Conservation (phyloP, 352 stramenopile genomes). For the Phytophthora colocasiae region DNA sequence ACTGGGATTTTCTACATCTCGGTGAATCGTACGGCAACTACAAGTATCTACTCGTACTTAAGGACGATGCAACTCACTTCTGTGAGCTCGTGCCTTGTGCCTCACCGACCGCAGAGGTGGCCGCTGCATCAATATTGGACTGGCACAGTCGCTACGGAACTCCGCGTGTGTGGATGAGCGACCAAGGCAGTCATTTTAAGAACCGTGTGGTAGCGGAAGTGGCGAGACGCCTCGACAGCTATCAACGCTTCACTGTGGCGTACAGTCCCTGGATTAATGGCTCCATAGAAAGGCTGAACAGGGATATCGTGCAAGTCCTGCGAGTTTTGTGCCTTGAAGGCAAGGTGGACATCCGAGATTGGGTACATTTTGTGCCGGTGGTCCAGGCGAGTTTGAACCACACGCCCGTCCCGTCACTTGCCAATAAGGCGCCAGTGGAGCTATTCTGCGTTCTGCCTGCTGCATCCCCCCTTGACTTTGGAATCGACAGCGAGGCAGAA, state of each 20-base stretch:
- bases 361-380: conserved; percentile 18
- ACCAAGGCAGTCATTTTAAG: conserved; percentile 45
- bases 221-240: not conserved
- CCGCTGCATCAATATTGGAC: conserved; percentile 28
- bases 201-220: conserved; percentile 34
- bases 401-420: conserved; percentile 17
- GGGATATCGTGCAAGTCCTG: conserved; percentile 38
- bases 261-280: conserved; percentile 46
- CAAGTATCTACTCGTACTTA: conserved; percentile 41
- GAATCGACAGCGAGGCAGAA: not conserved
- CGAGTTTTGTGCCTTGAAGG: conserved; percentile 2
- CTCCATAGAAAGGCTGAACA: conserved; percentile 37
- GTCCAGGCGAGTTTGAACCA: too few relatives aligned
- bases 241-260: conserved; percentile 28
- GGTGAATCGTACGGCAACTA: conserved; percentile 19
- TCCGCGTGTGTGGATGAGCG: conserved; percentile 32
- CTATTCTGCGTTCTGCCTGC: conserved; percentile 26
- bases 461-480: not conserved
- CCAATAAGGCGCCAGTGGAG: conserved; percentile 25
- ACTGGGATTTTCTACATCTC: conserved; percentile 44
- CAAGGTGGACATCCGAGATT: conserved; percentile 23
- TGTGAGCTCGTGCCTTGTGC: conserved; percentile 33
- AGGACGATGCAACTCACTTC: conserved; percentile 41
- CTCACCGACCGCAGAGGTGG: conserved; percentile 4
- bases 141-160: conserved; percentile 38